These are phyloP conservation scores for Suillus subluteus DNA, from an alignment of 768 basidiomycete genomes.

Conservation along the genomic window DNA sequence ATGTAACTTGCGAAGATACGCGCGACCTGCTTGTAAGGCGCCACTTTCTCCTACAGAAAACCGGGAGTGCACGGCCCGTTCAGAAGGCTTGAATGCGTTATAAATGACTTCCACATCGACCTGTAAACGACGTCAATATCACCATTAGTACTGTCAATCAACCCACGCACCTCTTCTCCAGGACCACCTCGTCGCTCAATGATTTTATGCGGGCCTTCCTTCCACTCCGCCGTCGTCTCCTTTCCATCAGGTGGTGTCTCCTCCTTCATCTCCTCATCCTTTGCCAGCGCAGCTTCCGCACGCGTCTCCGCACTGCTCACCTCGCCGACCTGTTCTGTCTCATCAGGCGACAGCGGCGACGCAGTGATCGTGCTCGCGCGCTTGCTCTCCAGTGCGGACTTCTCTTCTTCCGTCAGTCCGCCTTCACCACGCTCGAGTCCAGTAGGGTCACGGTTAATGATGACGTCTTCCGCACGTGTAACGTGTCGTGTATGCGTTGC, in stretches of 20 bases:
- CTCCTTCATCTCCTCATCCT: slow-evolving; percentile 28
- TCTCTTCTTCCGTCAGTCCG: slow-evolving; percentile 32
- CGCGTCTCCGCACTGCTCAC: slow-evolving; percentile 11
- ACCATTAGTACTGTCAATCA: slow-evolving; percentile 8
- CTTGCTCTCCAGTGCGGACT: slow-evolving; percentile 30
- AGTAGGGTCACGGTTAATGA: slow-evolving; percentile 80
- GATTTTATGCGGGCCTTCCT: slow-evolving; percentile 68
- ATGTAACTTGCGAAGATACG: slow-evolving; percentile 20
- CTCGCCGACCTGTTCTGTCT: slow-evolving; percentile 16
- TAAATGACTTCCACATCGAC: slow-evolving; percentile 67
- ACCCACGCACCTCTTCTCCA: slow-evolving; percentile 64
- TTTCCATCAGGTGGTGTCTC: slow-evolving; percentile 51
- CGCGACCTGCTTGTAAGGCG: slow-evolving; percentile 12
- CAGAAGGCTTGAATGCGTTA: slow-evolving; percentile 37
- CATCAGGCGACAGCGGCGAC: slow-evolving; percentile 13
- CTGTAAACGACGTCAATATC: slow-evolving; percentile 36
- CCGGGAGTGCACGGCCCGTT: slow-evolving; percentile 11
- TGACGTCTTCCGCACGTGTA: slow-evolving; percentile 71
- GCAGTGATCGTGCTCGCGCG: slow-evolving; percentile 20
- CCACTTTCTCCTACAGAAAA: slow-evolving; percentile 7
- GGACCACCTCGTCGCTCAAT: slow-evolving; percentile 62
- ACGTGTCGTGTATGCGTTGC: slow-evolving; percentile 75
- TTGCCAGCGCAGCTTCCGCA: slow-evolving; percentile 15
- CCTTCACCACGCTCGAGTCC: slow-evolving; percentile 54
- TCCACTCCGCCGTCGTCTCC: slow-evolving; percentile 56